These are phyloP conservation scores for Penicillium manginii DNA, from an alignment of 495 filamentous ascomycete species.

Conservation along the genomic window DNA sequence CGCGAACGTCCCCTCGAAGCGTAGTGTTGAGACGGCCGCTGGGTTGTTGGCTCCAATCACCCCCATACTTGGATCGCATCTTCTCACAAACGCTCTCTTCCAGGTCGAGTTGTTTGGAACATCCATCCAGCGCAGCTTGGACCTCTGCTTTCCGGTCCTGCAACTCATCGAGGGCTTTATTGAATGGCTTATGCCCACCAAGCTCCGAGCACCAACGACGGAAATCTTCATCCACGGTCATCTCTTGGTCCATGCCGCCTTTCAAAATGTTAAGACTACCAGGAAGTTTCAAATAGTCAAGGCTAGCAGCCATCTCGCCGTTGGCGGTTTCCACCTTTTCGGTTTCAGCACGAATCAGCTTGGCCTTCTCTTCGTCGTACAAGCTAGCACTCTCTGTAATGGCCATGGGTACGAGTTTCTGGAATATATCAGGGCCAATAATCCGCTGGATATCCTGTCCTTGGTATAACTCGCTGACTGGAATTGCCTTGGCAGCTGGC, in stretches of 20 bases:
- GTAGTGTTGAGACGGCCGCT: slow-evolving; percentile 87
- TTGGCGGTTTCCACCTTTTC: slow-evolving; percentile 90
- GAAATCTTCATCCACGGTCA: slow-evolving; percentile 88
- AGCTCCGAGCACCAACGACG: slow-evolving; percentile 91
- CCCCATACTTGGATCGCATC: slow-evolving; percentile 97
- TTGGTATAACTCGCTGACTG: slow-evolving; percentile 94
- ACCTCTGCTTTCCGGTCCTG: slow-evolving; percentile 77
- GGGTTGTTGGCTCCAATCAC: slow-evolving; percentile 96
- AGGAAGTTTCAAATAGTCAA: slow-evolving; percentile 92
- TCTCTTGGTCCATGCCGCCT: slow-evolving; percentile 88
- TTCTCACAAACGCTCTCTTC: slow-evolving; percentile 98
- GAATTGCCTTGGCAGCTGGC: slow-evolving; percentile 96
- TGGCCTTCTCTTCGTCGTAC: slow-evolving; percentile 98
- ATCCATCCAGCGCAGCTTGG: slow-evolving; percentile 69
- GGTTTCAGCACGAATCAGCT: slow-evolving; percentile 89
- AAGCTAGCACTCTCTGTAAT: slow-evolving; percentile 96
- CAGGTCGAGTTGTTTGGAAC: slow-evolving; percentile 86
- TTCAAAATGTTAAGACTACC: slow-evolving; percentile 89
- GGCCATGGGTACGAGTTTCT: slow-evolving; percentile 93
- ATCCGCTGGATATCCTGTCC: slow-evolving; percentile 96
- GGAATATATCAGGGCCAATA: slow-evolving; percentile 95
- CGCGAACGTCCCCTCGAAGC: slow-evolving; percentile 80
- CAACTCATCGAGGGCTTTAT: slow-evolving; percentile 74
- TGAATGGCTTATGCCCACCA: slow-evolving; percentile 77
- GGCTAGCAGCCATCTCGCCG: slow-evolving; percentile 90